phyloP scores from a whole-genome alignment of 148 eudicot species.

The Bassia scoparia region DNA sequence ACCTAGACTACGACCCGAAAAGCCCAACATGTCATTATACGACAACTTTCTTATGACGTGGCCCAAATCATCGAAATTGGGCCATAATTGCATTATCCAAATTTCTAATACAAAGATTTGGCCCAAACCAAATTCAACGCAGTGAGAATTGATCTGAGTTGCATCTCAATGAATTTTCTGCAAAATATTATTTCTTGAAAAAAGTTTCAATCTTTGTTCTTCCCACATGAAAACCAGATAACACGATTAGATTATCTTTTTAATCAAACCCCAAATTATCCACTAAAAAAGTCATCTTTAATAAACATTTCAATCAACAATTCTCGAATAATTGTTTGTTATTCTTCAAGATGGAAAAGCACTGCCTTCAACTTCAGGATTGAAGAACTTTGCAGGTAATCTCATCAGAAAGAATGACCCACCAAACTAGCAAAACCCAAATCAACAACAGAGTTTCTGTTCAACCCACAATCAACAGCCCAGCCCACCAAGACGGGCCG shows the following conservation, averaged over 20 bases:
- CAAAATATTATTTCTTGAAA: background rate
- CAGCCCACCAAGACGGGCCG: constrained; percentile 18
- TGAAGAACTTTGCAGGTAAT: constrained; percentile 38
- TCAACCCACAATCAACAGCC: background rate
- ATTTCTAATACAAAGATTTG: background rate
- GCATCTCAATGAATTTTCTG: background rate
- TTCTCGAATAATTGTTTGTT: background rate
- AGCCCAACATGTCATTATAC: too few relatives aligned
- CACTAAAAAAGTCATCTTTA: background rate
- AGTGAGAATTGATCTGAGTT: background rate
- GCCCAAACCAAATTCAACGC: background rate
- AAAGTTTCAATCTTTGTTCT: constrained; percentile 14
- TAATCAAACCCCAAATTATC: background rate
- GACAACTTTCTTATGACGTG: background rate
- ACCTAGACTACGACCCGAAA: too few relatives aligned
- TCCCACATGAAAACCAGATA: constrained; percentile 29
- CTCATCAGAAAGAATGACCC: constrained; percentile 24
- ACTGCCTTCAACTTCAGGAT: constrained; percentile 30
- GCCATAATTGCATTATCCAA: background rate
- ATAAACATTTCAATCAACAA: background rate
- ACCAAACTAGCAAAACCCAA: constrained; percentile 33
- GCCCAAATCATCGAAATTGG: background rate
- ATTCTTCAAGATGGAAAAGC: constrained; percentile 34
- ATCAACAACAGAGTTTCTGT: background rate
- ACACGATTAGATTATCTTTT: background rate